Evolutionary conservation across 345 rosid species (phyloP).

Genomic region (Ailanthus altissimus): DNA sequence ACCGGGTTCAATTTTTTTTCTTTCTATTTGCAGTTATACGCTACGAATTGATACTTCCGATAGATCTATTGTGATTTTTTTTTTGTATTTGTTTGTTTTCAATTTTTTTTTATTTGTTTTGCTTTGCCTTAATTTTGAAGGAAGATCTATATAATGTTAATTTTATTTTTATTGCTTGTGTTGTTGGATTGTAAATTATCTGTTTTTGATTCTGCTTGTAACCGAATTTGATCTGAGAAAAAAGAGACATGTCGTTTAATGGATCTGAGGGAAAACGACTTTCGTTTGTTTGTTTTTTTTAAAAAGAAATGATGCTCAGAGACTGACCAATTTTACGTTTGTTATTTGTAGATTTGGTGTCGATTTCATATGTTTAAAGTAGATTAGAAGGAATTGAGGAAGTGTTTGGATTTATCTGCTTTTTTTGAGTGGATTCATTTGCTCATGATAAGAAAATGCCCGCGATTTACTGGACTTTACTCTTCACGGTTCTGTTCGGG

Average conservation of each 20-base stretch:
- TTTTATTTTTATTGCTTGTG: background rate
- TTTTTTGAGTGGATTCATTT: conserved; percentile 16
- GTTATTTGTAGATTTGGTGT: conserved; percentile 26
- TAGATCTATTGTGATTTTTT: background rate
- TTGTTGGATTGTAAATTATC: background rate
- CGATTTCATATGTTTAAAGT: conserved; percentile 20
- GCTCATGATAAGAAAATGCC: conserved; percentile 33
- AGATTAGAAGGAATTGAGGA: conserved; percentile 18
- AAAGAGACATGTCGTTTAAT: background rate
- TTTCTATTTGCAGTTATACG: background rate
- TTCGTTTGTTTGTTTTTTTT: background rate
- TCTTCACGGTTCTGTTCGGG: conserved; percentile 42
- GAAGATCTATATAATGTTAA: background rate
- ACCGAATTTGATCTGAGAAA: background rate
- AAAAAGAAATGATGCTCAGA: background rate
- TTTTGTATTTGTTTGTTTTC: too few relatives aligned
- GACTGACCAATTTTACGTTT: background rate
- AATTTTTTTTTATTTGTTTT: background rate
- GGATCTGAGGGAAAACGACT: conserved; percentile 4
- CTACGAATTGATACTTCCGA: background rate
- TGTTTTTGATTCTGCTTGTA: background rate
- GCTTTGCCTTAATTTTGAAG: background rate
- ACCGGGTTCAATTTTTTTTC: background rate
- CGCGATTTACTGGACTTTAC: conserved; percentile 35
- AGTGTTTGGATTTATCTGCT: conserved; percentile 21